Evolutionary conservation across 1,284 basidiomycete species (phyloP), one percentile per base, ranked within the genome.

Genomic region (Vanrija pseudolonga): DNA sequence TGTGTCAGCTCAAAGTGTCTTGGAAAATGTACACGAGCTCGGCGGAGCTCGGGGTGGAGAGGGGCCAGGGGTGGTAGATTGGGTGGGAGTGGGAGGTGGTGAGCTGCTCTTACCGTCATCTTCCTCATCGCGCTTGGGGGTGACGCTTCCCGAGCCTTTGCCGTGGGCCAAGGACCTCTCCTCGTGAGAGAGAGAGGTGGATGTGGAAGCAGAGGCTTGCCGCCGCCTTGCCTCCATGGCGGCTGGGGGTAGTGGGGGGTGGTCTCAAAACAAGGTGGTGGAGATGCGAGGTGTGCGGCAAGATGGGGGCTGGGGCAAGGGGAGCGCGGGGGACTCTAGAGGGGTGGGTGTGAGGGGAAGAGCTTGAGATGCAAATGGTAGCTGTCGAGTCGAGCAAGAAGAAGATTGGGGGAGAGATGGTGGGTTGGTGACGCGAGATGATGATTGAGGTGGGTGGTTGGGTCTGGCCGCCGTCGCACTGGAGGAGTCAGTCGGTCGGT

Each of bases 211-310:
- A 28, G 59, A 61, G 44, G 59, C 51, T 50, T 57, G 56, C 51
- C 59, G 51, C 53, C 59, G 56, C 51, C 59, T 55, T 46, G 50
- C 47, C 56, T 61, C 59, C 59, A 61, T 61, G 53, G 51, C 53
- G 41, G 50, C 42, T 47, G 51, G 32, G 45, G 32, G 45, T 44
- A 45, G 23, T n/a, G 43, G 41, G 41, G 48, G 32, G 24, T 36
- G 45, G 32, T 32, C 32, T 32, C 32, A 32, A 32, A 32, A 32
- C 32, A 32, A 32, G 32, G 32, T 15, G 32, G 32, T 32, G 32
- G 32, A 32, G 32, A 32, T 32, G 32, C 14, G 32, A 32, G 32
- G 32, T 32, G 32, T 15, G 12, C 32, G 14, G 14, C 32, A 32
- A 32, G 32, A 9, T 32, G 32, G 32, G 12, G 20, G 26, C 22